phyloP scores from a whole-genome alignment of 2,329 filamentous ascomycete genomes.

The Phialemonium atrogriseum region DNA sequence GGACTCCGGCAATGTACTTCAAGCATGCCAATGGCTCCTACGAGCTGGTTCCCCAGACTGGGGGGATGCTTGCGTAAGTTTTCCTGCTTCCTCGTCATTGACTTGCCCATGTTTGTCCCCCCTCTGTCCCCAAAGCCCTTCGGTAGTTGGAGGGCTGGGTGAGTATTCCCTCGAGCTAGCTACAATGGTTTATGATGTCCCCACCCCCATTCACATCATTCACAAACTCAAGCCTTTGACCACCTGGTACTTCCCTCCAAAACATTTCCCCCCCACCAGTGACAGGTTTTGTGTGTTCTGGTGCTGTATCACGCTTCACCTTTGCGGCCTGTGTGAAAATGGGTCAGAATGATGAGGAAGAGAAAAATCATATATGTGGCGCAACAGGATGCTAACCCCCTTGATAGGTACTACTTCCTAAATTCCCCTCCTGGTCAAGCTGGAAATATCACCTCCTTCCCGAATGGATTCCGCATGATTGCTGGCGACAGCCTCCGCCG shows the following conservation, averaged over 20 bases:
- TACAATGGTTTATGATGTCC: no score
- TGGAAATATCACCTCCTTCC: constrained; percentile 63
- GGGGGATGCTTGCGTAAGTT: constrained; percentile 78
- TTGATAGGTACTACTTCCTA: constrained; percentile 71
- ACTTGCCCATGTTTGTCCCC: not conserved
- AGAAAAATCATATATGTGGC: no score
- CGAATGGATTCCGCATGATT: constrained; percentile 71
- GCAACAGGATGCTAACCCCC: not conserved
- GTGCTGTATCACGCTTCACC: no score
- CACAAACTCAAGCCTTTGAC: no score
- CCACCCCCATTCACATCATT: no score
- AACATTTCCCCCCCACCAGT: no score
- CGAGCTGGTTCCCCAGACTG: constrained; percentile 63
- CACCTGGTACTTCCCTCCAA: no score
- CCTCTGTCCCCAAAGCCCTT: not conserved
- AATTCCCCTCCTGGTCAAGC: constrained; percentile 38
- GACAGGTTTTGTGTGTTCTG: no score
- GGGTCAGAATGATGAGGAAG: no score
- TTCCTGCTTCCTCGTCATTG: not conserved
- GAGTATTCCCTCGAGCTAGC: no score
- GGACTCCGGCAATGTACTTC: constrained; percentile 76
- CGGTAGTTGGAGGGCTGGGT: constrained; percentile 1
- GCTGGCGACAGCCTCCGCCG: constrained; percentile 63
- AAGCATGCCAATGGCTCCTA: constrained; percentile 57
- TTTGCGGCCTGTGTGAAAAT: no score